Base-by-base conservation (phyloP, 2,329 filamentous ascomycete species). In the Fusarium fujikuroi region DNA sequence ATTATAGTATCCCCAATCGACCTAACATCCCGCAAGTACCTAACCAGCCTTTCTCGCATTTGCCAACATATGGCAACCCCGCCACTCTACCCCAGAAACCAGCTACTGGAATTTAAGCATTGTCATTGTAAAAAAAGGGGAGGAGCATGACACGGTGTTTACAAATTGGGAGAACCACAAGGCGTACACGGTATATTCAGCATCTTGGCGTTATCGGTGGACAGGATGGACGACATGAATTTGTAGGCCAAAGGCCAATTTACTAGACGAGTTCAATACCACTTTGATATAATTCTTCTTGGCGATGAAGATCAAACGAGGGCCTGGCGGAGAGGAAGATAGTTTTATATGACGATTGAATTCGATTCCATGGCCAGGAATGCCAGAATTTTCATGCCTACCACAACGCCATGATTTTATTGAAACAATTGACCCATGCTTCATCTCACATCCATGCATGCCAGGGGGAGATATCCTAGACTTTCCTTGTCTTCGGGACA, bases 51-150 rank as follows among this genome's bases (percentile, higher is more conserved):
- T 90, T 86, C 75, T 85, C 84, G 68, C 87, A 89, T 75, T 80
- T 90, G 71, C 87, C 82, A 25, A 80, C 87, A 47, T 90, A 90
- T 74, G 88, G 88, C 72, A 90, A 90, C 79, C 88, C 88, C 65
- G 87, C 88, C 37, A 87, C 87, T 37, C 79, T 90, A 78, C 88
- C 88, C 67, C 88, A 90, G 78, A 90, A 90, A 81, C 88, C 88
- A 66, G 82, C 86, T 39, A 84, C 85, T 66, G 85, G 84, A 76
- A 83, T 86, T 76, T 86, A 85, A 71, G 77, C 70, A 74, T 73
- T 18, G 70, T 57, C 60, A 74, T 73, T 23, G 66, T 60, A 30
- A 67, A 72, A 72, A 58, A 50, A 28, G n/a, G 37, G 37, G 25
- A 56, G 40, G 61, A 77, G 77, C 77, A 81, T 80, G 74, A 72